Base-by-base conservation (phyloP, 805 yeast genomes). In the Kluyveromyces starmeri region DNA sequence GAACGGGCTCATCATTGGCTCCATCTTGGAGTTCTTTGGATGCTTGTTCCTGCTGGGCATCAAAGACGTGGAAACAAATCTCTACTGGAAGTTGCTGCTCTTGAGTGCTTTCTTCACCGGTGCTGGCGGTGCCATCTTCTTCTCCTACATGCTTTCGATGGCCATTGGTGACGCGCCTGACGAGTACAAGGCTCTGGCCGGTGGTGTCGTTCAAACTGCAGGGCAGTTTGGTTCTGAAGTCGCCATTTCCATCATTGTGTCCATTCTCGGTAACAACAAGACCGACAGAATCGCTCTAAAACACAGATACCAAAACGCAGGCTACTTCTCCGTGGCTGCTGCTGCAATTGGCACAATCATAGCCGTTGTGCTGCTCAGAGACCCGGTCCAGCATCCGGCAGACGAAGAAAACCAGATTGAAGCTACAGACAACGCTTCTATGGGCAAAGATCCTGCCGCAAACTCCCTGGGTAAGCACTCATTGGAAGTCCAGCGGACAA, bases 131-230 rank as follows among this genome's bases (percentile, higher is more conserved):
- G 62, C 61, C 25, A 34, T 55, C 2, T 64, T 51, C 39, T 62
- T 59, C 42, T 50, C 61, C 18, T 51, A 61, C 3, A 64, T 55
- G 33, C 35, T 56, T 24, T 58, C 50, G 20, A 50, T 58, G 4
- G 44, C 63, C 7, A 46, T 53, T 39, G 28, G 50, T 27, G 32
- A 52, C 14, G 55, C 68, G 7, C 70, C 71, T 0, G 28, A 45
- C 4, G 58, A 61, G 33, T 39, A 61, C 11, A 68, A 64, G 34
- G 70, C 67, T 12, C 56, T 60, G 19, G 63, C 64, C 2, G 38
- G 60, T 5, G 70, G 65, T 1, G 41, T 64, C 5, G 47, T 53
- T 22, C 61, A 54, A 38, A 61, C 68, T 1, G 38, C 48, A 10
- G 58, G 56, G 1, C 69, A 64, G 43, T 36, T 62, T 18, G 62